Evolutionary conservation across 257 asterid genomes (phyloP), one percentile per base, ranked within the genome.

Genomic region (Fraxinus anomala): DNA sequence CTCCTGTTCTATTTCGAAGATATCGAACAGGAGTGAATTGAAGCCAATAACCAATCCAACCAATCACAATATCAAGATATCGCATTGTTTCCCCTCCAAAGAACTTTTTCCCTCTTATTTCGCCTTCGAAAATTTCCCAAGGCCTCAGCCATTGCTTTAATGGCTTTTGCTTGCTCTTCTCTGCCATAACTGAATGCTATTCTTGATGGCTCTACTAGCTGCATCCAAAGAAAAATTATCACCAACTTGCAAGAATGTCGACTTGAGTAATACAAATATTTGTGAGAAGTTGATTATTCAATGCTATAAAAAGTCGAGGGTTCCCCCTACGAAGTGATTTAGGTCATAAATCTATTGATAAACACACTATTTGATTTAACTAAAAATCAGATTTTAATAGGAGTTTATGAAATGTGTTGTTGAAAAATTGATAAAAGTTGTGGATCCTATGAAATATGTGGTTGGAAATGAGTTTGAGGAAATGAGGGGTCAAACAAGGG

Each of bases 51-150:
- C 73, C 67, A 28, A 49, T 7, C 80, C 80, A 75, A 36, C 82
- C 82, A 33, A 73, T 5, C 1, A 49, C 79, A 6, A 74, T 3
- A 51, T 80, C 83, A n/a, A 80, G 31, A 26, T 65, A 80, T 19
- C 79, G 76, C 6, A 80, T 68, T n/a, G 33, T 17, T 39, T 80
- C 79, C 42, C 79, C 76, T 44, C 76, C 83, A 31, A 68, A 63
- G 75, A 67, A 80, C 61, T 68, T 54, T 31, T 79, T 79, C 19
- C 79, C 79, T 23, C 21, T 39, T 11, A 66, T 54, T 9, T 73
- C 75, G 11, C 68, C 26, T 54, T 80, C 83, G 30, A 80, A 39
- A 23, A 47, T 13, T 74, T 54, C 61, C 6, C 6, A 80, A 11
- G 3, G 65, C 63, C 23, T 80, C 76, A 2, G 19, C 19, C 26